Evolutionary conservation across 2,329 filamentous ascomycete genomes (phyloP).

Genomic region (Ophidiomyces ophidiicola): DNA sequence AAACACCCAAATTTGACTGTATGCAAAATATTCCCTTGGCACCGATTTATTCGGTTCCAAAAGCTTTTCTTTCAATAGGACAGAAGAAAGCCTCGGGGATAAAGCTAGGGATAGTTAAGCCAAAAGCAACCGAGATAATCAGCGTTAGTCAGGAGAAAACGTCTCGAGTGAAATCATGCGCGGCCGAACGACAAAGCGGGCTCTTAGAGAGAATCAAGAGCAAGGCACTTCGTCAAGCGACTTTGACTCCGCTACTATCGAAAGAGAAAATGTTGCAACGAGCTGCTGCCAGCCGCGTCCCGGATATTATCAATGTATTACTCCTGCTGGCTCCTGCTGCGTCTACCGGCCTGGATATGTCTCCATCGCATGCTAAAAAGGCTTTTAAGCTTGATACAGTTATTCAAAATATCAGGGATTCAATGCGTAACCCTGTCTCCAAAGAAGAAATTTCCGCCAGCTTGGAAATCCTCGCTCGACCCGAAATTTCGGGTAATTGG

Average conservation of each 20-base stretch:
- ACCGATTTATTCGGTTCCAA: constrained; percentile 24
- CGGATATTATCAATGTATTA: constrained; percentile 57
- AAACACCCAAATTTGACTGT: constrained; percentile 26
- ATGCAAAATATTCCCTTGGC: constrained; percentile 24
- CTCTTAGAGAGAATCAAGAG: constrained; percentile 64
- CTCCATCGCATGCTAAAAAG: constrained; percentile 42
- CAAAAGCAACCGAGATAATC: constrained; percentile 21
- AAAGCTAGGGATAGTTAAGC: constrained; percentile 28
- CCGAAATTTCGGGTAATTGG: constrained; percentile 40
- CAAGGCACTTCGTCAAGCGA: constrained; percentile 48
- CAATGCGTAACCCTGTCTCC: constrained; percentile 42
- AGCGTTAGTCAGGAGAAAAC: constrained; percentile 11
- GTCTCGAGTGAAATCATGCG: constrained; percentile 17
- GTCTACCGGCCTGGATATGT: constrained; percentile 21
- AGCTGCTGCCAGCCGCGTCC: constrained; percentile 53
- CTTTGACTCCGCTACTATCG: constrained; percentile 34
- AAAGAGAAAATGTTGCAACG: constrained; percentile 48
- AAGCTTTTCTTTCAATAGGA: constrained; percentile 5
- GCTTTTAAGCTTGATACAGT: constrained; percentile 55
- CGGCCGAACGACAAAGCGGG: constrained; percentile 40
- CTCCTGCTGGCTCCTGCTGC: constrained; percentile 44
- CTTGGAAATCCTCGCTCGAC: constrained; percentile 36
- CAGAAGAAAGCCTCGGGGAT: constrained; percentile 32
- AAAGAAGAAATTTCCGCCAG: constrained; percentile 38
- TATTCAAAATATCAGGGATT: constrained; percentile 55